These are phyloP conservation scores for Chlorella vulgaris DNA, from an alignment of 139 green algal species.

Conservation along the genomic window DNA sequence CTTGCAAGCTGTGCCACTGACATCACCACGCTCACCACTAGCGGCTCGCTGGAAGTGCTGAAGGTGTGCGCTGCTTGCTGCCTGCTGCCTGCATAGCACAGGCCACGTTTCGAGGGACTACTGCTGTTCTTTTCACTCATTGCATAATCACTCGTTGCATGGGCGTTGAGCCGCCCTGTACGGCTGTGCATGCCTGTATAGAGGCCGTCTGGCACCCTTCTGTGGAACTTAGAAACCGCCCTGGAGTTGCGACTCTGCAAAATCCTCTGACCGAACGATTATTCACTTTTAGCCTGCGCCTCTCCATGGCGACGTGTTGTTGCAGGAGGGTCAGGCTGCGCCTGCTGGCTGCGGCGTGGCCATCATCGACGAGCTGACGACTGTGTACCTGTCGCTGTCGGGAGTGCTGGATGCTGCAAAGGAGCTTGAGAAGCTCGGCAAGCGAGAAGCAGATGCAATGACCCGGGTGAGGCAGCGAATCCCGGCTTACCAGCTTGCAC, in stretches of 20 bases:
- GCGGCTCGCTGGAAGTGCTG: conserved; percentile 37
- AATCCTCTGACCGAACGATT: too few species aligned
- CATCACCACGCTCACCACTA: conserved; percentile 66
- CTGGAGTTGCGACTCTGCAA: too few species aligned
- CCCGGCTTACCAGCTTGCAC: neutral
- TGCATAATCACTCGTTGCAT: too few species aligned
- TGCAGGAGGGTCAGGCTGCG: conserved; percentile 39
- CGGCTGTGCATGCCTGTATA: too few species aligned
- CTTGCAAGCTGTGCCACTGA: conserved; percentile 47
- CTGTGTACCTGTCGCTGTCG: conserved; percentile 41
- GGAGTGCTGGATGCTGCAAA: conserved; percentile 89
- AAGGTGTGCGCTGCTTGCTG: neutral
- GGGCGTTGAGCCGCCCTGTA: too few species aligned
- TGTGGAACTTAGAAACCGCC: too few species aligned
- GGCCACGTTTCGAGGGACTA: too few species aligned
- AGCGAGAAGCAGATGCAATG: conserved; percentile 70
- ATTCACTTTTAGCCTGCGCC: too few species aligned
- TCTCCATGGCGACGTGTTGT: neutral
- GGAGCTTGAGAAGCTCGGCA: conserved; percentile 91
- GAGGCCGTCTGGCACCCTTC: too few species aligned
- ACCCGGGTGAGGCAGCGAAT: conserved; percentile 9
- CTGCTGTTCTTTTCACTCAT: too few species aligned
- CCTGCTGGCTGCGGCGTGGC: conserved; percentile 79
- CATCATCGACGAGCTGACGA: conserved; percentile 84
- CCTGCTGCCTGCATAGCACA: neutral